Conservation (phyloP, 768 basidiomycete species). For the Termitomyces sp. region DNA sequence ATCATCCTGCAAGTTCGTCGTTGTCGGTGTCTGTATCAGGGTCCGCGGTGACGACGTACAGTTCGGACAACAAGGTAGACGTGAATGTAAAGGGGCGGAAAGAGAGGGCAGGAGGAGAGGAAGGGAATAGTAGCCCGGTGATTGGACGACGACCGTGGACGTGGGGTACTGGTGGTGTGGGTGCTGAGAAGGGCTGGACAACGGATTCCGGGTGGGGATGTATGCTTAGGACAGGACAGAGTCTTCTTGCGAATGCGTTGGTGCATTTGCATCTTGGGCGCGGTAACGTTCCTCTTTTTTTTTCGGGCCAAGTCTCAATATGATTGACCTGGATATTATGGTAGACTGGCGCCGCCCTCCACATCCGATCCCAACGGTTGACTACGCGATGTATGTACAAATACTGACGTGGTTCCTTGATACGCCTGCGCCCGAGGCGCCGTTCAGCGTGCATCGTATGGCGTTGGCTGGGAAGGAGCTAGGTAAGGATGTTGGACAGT, state of each 20-base stretch:
- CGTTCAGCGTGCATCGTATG: constrained; percentile 96
- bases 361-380: constrained; percentile 47
- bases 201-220: constrained; percentile 90
- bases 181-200: constrained; percentile 66
- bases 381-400: constrained; percentile 84
- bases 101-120: background rate
- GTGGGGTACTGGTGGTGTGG: constrained; percentile 44
- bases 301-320: background rate
- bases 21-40: background rate
- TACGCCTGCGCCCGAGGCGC: constrained; percentile 73
- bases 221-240: constrained; percentile 87
- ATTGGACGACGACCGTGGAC: constrained; percentile 47
- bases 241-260: constrained; percentile 76
- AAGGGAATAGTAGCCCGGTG: constrained; percentile 7
- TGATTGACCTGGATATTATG: too few species aligned
- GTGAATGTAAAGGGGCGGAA: background rate
- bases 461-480: constrained; percentile 91
- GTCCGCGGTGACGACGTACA: background rate
- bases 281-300: constrained; percentile 3
- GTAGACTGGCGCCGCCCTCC: constrained; percentile 79
- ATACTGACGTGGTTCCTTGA: constrained; percentile 96
- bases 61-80: background rate
- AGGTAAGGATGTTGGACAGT: constrained; percentile 92
- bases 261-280: constrained; percentile 63
- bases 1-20: background rate